Conservation (phyloP, 1,284 basidiomycete genomes). For the Laetiporus sulphureus region DNA sequence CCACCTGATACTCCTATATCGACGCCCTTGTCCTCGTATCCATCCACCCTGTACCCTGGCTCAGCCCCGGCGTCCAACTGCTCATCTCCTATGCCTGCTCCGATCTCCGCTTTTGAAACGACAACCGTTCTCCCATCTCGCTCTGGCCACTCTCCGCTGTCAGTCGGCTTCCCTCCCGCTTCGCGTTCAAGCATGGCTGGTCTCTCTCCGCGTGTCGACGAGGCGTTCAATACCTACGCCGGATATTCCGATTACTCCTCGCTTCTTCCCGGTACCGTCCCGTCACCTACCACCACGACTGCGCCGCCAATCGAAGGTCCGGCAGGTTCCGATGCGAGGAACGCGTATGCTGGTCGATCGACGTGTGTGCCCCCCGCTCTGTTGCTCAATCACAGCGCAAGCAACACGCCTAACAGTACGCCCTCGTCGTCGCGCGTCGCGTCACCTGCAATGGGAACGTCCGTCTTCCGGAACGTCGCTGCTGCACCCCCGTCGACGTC, state of each 20-base stretch:
- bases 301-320: slow-evolving; percentile 25
- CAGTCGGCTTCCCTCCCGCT: slow-evolving; percentile 18
- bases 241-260: slow-evolving; percentile 61
- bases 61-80: slow-evolving; percentile 16
- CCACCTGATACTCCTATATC: slow-evolving; percentile 33
- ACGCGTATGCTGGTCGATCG: slow-evolving; percentile 28
- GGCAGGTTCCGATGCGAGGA: slow-evolving; percentile 19
- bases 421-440: slow-evolving; percentile 37
- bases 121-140: slow-evolving; percentile 39
- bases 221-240: slow-evolving; percentile 34
- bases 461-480: slow-evolving; percentile 19
- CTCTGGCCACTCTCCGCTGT: slow-evolving; percentile 16
- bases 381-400: slow-evolving; percentile 38
- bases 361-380: slow-evolving; percentile 61
- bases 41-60: slow-evolving; percentile 30
- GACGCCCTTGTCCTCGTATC: slow-evolving; percentile 39
- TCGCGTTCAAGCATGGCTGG: slow-evolving; percentile 14
- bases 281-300: slow-evolving; percentile 23
- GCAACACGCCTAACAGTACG: slow-evolving; percentile 34
- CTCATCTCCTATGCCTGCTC: slow-evolving; percentile 23
- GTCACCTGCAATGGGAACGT: slow-evolving; percentile 26
- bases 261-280: slow-evolving; percentile 50
- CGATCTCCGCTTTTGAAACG: slow-evolving; percentile 43
- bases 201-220: slow-evolving; percentile 21
- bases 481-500: slow-evolving; percentile 18